phyloP scores from a whole-genome alignment of 2,329 filamentous ascomycete species.

The Arthroderma sp. region DNA sequence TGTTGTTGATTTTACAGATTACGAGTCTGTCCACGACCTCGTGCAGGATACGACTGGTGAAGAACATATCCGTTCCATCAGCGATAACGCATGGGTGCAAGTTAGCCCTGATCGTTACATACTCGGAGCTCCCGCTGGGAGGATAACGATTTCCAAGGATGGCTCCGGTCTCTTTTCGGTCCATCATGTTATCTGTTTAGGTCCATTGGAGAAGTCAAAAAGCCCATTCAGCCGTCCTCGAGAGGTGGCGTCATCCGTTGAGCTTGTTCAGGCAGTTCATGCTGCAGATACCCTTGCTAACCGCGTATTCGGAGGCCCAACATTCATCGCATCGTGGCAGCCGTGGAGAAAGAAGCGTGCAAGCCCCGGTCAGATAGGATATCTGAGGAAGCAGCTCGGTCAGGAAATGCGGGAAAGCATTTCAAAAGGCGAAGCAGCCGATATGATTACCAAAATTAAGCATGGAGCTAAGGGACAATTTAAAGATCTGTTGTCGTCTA shows the following conservation, averaged over 20 bases:
- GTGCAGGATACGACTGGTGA: slow-evolving; percentile 72
- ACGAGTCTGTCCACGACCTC: slow-evolving; percentile 82
- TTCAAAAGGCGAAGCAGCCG: slow-evolving; percentile 68
- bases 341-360: slow-evolving; percentile 60
- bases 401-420: slow-evolving; percentile 45
- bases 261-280: slow-evolving; percentile 64
- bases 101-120: slow-evolving; percentile 59
- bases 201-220: slow-evolving; percentile 23
- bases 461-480: slow-evolving; percentile 61
- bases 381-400: slow-evolving; percentile 32
- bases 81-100: slow-evolving; percentile 70
- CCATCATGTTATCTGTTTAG: slow-evolving; percentile 21
- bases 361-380: slow-evolving; percentile 36
- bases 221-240: slow-evolving; percentile 57
- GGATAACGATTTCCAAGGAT: slow-evolving; percentile 41
- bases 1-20: slow-evolving; percentile 71
- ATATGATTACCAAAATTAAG: slow-evolving; percentile 86
- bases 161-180: slow-evolving; percentile 22
- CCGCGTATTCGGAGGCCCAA: slow-evolving; percentile 48
- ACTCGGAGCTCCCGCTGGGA: slow-evolving; percentile 53
- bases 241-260: slow-evolving; percentile 51
- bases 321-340: slow-evolving; percentile 54
- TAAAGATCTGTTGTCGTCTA: slow-evolving; percentile 43
- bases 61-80: slow-evolving; percentile 63
- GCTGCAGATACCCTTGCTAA: slow-evolving; percentile 72